A percentile compares a stretch with the other conserved stretches of the same genome.
Conservation (phyloP, 176 grass and related monocot species). For the Pontederia paniculata region DNA sequence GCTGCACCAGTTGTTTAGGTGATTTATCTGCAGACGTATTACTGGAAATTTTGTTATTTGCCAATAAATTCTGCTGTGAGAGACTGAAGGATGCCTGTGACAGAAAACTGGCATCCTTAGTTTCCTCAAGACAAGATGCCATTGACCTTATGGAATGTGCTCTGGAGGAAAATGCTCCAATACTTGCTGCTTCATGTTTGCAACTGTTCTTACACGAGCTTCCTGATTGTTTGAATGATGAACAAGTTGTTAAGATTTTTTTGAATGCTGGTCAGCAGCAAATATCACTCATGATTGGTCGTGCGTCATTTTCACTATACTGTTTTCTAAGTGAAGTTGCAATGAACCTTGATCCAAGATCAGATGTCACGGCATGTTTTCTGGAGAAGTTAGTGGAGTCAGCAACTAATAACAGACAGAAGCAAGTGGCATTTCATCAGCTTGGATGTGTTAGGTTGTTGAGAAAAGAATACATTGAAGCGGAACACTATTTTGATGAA, state of each 20-base stretch:
- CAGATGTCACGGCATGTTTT: conserved; percentile 41
- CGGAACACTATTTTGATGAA: conserved; percentile 42
- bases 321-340: conserved; percentile 76
- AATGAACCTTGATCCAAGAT: conserved; percentile 55
- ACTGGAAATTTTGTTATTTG: conserved; percentile 73
- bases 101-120: conserved; percentile 58
- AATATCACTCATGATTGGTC: conserved; percentile 40
- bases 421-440: conserved; percentile 90
- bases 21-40: conserved; percentile 59
- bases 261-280: conserved; percentile 47
- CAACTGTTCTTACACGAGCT: conserved; percentile 76
- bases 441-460: conserved; percentile 66
- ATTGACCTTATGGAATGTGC: conserved; percentile 65
- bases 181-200: conserved; percentile 67
- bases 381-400: conserved; percentile 56
- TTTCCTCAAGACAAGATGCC: conserved; percentile 73
- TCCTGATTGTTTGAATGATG: conserved; percentile 50
- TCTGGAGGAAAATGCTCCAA: conserved; percentile 62
- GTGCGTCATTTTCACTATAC: conserved; percentile 63
- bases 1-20: conserved; percentile 35
- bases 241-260: conserved; percentile 61
- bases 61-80: conserved; percentile 83
- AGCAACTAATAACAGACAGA: conserved; percentile 38
- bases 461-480: conserved; percentile 67
- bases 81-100: conserved; percentile 76